Base-by-base conservation (phyloP, 306 rosid genomes). In the Parietaria judaica region DNA sequence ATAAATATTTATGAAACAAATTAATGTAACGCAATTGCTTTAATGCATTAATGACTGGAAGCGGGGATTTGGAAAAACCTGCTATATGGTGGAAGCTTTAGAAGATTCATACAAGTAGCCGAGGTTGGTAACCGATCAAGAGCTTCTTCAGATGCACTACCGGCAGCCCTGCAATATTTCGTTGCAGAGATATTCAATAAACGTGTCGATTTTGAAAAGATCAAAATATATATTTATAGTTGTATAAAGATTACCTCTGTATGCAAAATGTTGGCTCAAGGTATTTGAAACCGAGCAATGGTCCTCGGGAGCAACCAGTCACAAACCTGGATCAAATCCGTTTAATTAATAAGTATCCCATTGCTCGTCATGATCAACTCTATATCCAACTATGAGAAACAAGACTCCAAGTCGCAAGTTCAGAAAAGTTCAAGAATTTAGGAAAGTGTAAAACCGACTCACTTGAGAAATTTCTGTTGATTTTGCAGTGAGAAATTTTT, bases 301-400 rank as follows among this genome's bases (percentile, higher is more conserved):
- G 99, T 67, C 99, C 99, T 43, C 99, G 82, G 15, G 99, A 92
- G 77, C 99, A 92, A 65, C 99, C 96, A 10, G 99, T 88, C 71
- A 88, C 99, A 81, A 92, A 92, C 82, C 98, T 91, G 81, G 53
- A 66, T 38, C 49, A 66, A 62, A 63, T 8, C 17, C 35, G 12
- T 63, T 58, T 66, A 39, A 61, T 36, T 61, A 56, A 59, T 65
- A 51, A 61, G 61, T 74, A 63, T 63, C 44, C 52, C 6, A 45
- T 67, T 11, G 52, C 11, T 61, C 63, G 46, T 57, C 36, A 61
- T 56, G 35, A 61, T 51, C 4, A 69, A 44, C 53, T 41, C 6
- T 41, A 41, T 41, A 41, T 52, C n/a, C 53, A 65, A 54, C 60
- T 16, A 48, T 23, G 48, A 58, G 9, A 36, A 38, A 51, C 14